These are phyloP conservation scores for Nectriaceae sp. DNA, from an alignment of 2,329 filamentous ascomycete species.

Conservation along the genomic window DNA sequence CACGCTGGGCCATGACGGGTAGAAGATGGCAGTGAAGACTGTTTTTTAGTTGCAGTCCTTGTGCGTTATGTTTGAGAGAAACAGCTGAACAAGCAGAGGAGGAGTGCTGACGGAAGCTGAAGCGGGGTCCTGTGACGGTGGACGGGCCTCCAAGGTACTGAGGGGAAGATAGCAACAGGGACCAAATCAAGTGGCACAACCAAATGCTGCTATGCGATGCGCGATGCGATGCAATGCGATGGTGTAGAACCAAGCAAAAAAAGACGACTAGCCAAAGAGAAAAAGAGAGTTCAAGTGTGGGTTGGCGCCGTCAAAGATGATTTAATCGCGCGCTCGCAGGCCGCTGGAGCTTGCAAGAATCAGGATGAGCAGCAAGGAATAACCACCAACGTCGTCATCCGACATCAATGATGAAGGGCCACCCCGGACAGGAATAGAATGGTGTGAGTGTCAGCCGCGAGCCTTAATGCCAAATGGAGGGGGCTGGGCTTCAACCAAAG, in stretches of 20 bases:
- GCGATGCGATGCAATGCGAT: too few species aligned
- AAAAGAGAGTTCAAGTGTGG: slow-evolving; percentile 1
- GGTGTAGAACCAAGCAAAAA: slow-evolving; percentile 15
- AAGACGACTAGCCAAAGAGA: slow-evolving; percentile 5
- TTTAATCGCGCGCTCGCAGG: slow-evolving; percentile 28
- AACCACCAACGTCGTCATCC: slow-evolving; percentile 32
- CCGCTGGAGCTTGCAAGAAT: slow-evolving; percentile 11
- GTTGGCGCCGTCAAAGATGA: slow-evolving; percentile 10
- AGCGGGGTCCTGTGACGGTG: background rate
- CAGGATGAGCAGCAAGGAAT: slow-evolving; percentile 25
- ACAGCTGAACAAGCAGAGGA: background rate
- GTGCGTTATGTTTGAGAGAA: background rate
- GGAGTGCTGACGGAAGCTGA: background rate
- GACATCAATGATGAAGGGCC: slow-evolving; percentile 29
- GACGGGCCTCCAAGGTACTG: background rate
- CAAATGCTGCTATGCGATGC: slow-evolving; percentile 9
- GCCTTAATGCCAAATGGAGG: slow-evolving; percentile 25
- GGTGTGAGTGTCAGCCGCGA: slow-evolving; percentile 31
- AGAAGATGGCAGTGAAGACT: background rate
- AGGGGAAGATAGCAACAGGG: slow-evolving; percentile 5
- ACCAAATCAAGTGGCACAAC: slow-evolving; percentile 10
- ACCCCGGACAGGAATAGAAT: slow-evolving; percentile 26
- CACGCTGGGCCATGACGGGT: slow-evolving; percentile 27
- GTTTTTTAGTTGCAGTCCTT: background rate
- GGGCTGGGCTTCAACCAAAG: slow-evolving; percentile 21